These are phyloP conservation scores for Erysimum cheiri DNA, from an alignment of 441 rosid genomes.

Conservation along the genomic window DNA sequence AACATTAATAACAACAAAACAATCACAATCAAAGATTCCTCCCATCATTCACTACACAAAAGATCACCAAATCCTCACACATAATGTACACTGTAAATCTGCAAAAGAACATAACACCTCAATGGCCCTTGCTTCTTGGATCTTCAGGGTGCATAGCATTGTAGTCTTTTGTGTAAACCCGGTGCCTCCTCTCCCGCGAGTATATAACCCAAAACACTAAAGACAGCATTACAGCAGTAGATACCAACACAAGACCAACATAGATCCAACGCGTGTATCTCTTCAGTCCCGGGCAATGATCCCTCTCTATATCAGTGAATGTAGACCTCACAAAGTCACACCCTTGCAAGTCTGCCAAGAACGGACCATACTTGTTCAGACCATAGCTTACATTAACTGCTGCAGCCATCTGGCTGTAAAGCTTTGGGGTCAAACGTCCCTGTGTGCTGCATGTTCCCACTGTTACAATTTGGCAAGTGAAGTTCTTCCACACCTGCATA, in stretches of 20 bases:
- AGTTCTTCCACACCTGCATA: constrained; percentile 74
- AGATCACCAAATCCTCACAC: constrained; percentile 31
- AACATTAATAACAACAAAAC: not conserved
- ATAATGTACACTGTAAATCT: constrained; percentile 37
- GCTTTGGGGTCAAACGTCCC: constrained; percentile 77
- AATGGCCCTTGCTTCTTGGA: constrained; percentile 46
- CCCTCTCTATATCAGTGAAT: constrained; percentile 55
- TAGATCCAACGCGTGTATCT: constrained; percentile 77
- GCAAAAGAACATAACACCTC: constrained; percentile 30
- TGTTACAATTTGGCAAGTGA: constrained; percentile 61
- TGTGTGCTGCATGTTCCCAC: constrained; percentile 66
- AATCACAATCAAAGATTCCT: constrained; percentile 28
- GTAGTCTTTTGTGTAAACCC: constrained; percentile 70
- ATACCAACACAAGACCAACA: constrained; percentile 74
- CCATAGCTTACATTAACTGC: constrained; percentile 86
- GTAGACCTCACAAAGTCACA: constrained; percentile 85
- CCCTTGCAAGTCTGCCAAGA: constrained; percentile 72
- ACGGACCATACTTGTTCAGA: constrained; percentile 79
- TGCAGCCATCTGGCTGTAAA: constrained; percentile 68
- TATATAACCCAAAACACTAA: constrained; percentile 95
- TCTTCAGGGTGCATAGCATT: constrained; percentile 38
- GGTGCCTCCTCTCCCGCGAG: constrained; percentile 84
- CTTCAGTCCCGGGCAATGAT: constrained; percentile 72
- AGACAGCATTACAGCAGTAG: constrained; percentile 88
- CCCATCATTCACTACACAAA: constrained; percentile 18